Evolutionary conservation across 2,329 filamentous ascomycete genomes (phyloP).

Genomic region (Nemania sp.): DNA sequence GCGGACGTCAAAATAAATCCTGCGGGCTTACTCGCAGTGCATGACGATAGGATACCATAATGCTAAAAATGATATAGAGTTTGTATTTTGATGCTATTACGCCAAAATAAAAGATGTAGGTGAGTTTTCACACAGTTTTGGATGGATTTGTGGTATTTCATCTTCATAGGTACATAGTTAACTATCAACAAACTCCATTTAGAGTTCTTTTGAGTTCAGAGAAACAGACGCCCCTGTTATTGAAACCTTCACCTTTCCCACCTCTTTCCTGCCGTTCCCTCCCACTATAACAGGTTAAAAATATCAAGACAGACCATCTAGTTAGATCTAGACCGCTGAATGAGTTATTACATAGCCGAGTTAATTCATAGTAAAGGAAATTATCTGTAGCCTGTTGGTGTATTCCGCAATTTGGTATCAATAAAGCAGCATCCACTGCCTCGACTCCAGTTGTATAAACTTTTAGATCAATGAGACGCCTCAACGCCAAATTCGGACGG

Average conservation of each 20-base stretch:
- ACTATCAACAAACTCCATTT: not conserved
- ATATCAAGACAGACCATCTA: not conserved
- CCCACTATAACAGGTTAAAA: not conserved
- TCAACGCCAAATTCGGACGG: conserved; percentile 10
- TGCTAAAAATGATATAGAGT: too few relatives aligned
- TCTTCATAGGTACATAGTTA: conserved; percentile 1
- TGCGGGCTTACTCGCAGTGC: too few relatives aligned
- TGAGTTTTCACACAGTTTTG: too few relatives aligned
- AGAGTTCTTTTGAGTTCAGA: not conserved
- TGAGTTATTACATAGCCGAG: not conserved
- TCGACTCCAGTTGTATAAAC: conserved; percentile 2
- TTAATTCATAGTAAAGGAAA: not conserved
- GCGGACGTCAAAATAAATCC: too few relatives aligned
- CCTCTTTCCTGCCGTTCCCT: not conserved
- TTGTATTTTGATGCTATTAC: too few relatives aligned
- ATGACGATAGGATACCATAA: too few relatives aligned
- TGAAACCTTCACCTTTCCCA: not conserved
- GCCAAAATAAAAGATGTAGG: too few relatives aligned
- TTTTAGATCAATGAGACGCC: conserved; percentile 4
- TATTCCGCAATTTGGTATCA: conserved; percentile 23
- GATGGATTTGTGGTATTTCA: too few relatives aligned
- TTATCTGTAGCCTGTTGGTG: conserved; percentile 18
- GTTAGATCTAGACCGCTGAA: not conserved
- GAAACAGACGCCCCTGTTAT: not conserved
- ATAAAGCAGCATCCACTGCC: conserved; percentile 7